Evolutionary conservation across 768 basidiomycete genomes (phyloP), one percentile per base, ranked within the genome.

Genomic region (Dacryopinax spathularia): DNA sequence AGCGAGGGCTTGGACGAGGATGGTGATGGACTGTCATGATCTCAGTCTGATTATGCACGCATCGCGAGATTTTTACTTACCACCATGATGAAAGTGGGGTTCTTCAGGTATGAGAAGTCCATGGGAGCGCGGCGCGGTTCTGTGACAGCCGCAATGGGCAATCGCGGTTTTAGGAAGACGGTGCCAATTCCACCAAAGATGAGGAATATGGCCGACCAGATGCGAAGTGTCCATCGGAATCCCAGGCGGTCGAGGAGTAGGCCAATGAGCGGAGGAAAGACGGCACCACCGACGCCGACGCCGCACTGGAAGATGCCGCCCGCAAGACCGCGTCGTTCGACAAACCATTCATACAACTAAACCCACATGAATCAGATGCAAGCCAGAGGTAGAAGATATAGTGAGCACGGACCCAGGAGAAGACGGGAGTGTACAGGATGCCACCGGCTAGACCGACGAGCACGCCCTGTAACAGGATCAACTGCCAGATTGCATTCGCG

Each of bases 401-500:
- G 25, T 7, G 25, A 20, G 9, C 4, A 31, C 34, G 16, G 10
- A 60, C 62, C 62, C 62, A 61, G 18, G 33, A 15, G 15, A 63
- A 7, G n/a, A 63, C 62, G 25, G 59, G 63, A 7, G 33, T 59
- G 33, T 63, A 63, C 4, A 63, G 1, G 13, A 37, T n/a, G 20
- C 63, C 63, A 27, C 43, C 22, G 33, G 60, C 34, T 3, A 60
- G 18, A 5, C 63, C 63, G 18, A 37, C 44, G 33, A 63, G n/a
- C 7, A 63, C 63, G 20, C 63, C 63, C 35, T 63, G 63, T 13
- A 63, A 31, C 0, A 63, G 29, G 63, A 63, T 63, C 20, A 63
- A 44, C n/a, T 60, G 63, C 56, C 63, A 63, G 6, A 56, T 13
- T 9, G 5, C 48, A 15, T 56, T 56, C 25, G 48, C 48, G 29